Evolutionary conservation across 2,329 filamentous ascomycete species (phyloP).

Genomic region (Piedraia hortae): DNA sequence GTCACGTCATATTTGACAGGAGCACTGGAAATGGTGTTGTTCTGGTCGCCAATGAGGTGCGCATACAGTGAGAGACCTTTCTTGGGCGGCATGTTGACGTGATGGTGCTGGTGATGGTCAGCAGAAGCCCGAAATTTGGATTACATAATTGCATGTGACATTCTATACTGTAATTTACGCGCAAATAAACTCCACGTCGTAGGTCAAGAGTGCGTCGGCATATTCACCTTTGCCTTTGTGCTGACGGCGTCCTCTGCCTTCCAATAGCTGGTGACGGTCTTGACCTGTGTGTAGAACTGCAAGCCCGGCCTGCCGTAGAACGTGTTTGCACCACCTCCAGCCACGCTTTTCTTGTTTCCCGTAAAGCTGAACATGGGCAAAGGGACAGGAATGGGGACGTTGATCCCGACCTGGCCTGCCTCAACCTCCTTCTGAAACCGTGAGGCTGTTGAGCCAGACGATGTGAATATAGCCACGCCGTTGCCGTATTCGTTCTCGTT

Average conservation of each 20-base stretch:
- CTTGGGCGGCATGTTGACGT: no score
- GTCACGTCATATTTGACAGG: slow-evolving; percentile 52
- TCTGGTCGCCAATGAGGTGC: slow-evolving; percentile 42
- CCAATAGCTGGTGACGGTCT: slow-evolving; percentile 93
- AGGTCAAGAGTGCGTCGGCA: slow-evolving; percentile 42
- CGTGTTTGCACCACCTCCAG: slow-evolving; percentile 71
- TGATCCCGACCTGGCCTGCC: slow-evolving; percentile 65
- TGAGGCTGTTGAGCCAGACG: slow-evolving; percentile 47
- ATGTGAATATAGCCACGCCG: slow-evolving; percentile 62
- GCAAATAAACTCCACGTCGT: no score
- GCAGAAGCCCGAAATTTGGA: no score
- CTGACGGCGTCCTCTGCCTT: slow-evolving; percentile 57
- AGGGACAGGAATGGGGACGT: slow-evolving; percentile 45
- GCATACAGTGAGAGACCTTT: slow-evolving; percentile 29
- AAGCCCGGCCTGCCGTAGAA: slow-evolving; percentile 88
- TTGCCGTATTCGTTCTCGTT: slow-evolving; percentile 73
- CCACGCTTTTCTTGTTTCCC: slow-evolving; percentile 60
- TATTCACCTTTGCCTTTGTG: slow-evolving; percentile 62
- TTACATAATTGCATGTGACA: no score
- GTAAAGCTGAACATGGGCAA: slow-evolving; percentile 19
- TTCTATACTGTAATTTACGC: no score
- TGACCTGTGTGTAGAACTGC: slow-evolving; percentile 87
- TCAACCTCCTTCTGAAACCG: slow-evolving; percentile 58
- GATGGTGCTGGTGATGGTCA: no score
- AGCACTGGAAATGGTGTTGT: slow-evolving; percentile 46